Conservation (phyloP, 1,139 yeast species). For the Yamadazyma buinensis region DNA sequence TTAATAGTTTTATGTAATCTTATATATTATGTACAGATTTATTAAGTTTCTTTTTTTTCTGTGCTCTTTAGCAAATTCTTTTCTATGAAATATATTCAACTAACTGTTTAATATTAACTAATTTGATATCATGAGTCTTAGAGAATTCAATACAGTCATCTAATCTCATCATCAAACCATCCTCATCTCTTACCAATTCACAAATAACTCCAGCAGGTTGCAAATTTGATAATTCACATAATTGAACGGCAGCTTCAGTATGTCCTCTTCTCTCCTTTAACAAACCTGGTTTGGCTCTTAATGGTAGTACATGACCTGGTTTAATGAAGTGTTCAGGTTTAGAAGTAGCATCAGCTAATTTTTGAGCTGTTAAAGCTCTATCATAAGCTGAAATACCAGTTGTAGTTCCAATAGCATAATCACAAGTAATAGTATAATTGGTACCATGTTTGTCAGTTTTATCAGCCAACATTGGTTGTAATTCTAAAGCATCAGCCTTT, state of each 20-base stretch:
- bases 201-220: conserved; percentile 91
- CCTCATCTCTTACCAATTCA: conserved; percentile 89
- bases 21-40: background rate
- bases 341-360: conserved; percentile 59
- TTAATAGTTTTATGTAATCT: too few species aligned
- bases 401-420: conserved; percentile 81
- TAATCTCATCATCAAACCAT: conserved; percentile 93
- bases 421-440: conserved; percentile 93
- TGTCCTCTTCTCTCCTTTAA: conserved; percentile 87
- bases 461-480: conserved; percentile 72
- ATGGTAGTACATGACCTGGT: conserved; percentile 93
- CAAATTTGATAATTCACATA: conserved; percentile 72
- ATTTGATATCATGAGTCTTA: conserved; percentile 56
- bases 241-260: conserved; percentile 94
- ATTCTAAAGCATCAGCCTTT: conserved; percentile 73
- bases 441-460: conserved; percentile 89
- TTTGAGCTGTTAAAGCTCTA: conserved; percentile 76
- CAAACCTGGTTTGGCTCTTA: conserved; percentile 87
- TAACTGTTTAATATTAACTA: conserved; percentile 78
- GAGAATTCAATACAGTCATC: conserved; percentile 80
- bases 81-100: conserved; percentile 44
- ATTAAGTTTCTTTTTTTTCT: too few species aligned
- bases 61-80: too few species aligned
- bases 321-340: conserved; percentile 67
- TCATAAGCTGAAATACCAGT: conserved; percentile 97